Evolutionary conservation across 106 monocot genomes (phyloP).

Genomic region (Acorus calamus): DNA sequence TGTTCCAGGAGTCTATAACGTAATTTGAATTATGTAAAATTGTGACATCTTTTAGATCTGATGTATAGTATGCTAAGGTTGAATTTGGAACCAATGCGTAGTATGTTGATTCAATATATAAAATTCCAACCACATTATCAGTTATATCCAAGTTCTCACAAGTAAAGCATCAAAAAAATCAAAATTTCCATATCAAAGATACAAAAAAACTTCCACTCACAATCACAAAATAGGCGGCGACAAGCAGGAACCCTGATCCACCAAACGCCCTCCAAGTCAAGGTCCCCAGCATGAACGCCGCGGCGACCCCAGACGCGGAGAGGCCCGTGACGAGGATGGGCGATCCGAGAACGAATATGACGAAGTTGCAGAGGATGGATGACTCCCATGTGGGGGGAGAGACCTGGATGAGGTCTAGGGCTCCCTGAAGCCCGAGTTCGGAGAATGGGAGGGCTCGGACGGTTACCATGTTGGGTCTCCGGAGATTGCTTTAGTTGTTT

Average conservation of each 20-base stretch:
- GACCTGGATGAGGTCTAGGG: slow-evolving; percentile 28
- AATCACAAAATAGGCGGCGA: slow-evolving; percentile 57
- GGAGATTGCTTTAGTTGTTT: too few species aligned
- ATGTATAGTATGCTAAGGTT: too few species aligned
- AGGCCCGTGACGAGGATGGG: slow-evolving; percentile 60
- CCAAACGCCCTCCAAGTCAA: slow-evolving; percentile 79
- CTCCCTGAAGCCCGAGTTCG: slow-evolving; percentile 7
- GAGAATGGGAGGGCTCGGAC: background rate
- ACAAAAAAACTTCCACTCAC: slow-evolving; percentile 25
- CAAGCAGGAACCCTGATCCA: slow-evolving; percentile 52
- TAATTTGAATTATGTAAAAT: too few species aligned
- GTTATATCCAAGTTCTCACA: too few species aligned
- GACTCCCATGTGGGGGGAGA: slow-evolving; percentile 78
- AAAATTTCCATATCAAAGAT: background rate
- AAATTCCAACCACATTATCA: too few species aligned
- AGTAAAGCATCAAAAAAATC: too few species aligned
- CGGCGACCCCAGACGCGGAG: slow-evolving; percentile 46
- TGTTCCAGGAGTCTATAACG: too few species aligned
- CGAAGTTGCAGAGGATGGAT: slow-evolving; percentile 38
- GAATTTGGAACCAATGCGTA: too few species aligned
- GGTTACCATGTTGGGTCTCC: too few species aligned
- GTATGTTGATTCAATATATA: too few species aligned
- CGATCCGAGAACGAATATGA: slow-evolving; percentile 55
- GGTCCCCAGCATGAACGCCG: slow-evolving; percentile 55
- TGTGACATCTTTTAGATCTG: too few species aligned